Evolutionary conservation across 2,329 filamentous ascomycete species (phyloP).

Genomic region (Aschersonia sp.): DNA sequence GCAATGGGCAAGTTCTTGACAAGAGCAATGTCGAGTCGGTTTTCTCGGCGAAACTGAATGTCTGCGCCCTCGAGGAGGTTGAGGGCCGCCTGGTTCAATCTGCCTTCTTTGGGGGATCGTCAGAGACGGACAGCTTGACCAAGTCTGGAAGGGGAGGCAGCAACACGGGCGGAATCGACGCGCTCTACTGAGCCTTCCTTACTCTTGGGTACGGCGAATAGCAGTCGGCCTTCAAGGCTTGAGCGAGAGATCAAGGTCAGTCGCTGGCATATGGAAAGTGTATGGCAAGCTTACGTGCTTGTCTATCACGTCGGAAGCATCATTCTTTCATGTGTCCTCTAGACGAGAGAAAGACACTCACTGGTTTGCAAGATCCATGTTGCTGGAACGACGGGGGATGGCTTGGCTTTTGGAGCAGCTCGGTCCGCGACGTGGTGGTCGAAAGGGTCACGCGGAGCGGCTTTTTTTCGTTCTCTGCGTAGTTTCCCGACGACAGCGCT

Average conservation of each 20-base stretch:
- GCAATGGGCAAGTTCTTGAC: conserved; percentile 95
- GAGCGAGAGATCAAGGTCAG: background rate
- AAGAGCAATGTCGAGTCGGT: conserved; percentile 88
- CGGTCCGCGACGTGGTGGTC: too few species aligned
- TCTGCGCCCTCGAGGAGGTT: conserved; percentile 88
- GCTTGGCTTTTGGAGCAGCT: too few species aligned
- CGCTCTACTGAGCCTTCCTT: conserved; percentile 29
- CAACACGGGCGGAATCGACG: background rate
- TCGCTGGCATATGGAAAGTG: background rate
- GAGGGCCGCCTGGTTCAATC: conserved; percentile 73
- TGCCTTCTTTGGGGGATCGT: conserved; percentile 50
- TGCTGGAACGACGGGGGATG: background rate
- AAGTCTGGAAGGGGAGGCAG: background rate
- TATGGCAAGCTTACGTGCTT: background rate
- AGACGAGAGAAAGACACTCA: background rate
- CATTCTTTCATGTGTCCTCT: background rate
- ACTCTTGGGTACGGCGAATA: conserved; percentile 99
- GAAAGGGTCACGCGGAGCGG: too few species aligned
- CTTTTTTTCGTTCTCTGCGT: too few species aligned
- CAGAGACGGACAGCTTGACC: background rate
- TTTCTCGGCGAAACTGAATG: conserved; percentile 91
- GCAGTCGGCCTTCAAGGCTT: conserved; percentile 79
- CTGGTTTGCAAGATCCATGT: background rate
- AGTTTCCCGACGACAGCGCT: too few species aligned
- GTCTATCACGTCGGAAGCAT: background rate